phyloP scores from a whole-genome alignment of 148 eudicot species.

The Rhododendron henanense region DNA sequence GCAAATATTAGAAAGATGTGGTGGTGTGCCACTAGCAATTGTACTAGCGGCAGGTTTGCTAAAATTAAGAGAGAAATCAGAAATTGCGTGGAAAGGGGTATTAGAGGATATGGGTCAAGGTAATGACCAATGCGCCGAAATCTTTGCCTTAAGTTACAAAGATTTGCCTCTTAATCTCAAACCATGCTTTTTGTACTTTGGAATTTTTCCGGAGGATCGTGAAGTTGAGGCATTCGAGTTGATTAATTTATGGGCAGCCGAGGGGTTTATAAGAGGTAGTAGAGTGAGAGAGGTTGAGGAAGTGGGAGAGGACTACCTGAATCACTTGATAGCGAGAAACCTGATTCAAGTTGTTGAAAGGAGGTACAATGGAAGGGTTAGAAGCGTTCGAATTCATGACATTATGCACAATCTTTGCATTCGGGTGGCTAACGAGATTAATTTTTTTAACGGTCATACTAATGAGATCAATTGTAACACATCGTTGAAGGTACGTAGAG shows the following conservation, averaged over 20 bases:
- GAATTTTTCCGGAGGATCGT: conserved; percentile 12
- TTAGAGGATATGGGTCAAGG: background rate
- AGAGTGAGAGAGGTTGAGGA: background rate
- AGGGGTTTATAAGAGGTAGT: background rate
- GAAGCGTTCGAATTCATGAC: background rate
- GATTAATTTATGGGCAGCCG: background rate
- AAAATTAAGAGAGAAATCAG: background rate
- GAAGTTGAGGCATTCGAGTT: background rate
- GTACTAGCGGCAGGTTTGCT: conserved; percentile 8
- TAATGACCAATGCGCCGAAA: background rate
- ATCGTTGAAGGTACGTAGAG: background rate
- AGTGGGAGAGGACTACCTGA: background rate
- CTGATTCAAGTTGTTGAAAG: background rate
- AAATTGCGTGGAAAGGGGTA: conserved; percentile 6
- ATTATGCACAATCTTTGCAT: background rate
- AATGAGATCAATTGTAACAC: background rate
- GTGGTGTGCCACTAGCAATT: conserved; percentile 18
- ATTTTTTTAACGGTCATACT: background rate
- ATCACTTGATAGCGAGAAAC: background rate
- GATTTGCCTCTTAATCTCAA: conserved; percentile 3
- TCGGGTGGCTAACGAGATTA: background rate
- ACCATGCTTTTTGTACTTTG: conserved; percentile 13
- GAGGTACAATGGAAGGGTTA: background rate
- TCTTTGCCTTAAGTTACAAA: conserved; percentile 13
- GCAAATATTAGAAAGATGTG: background rate